phyloP scores from a whole-genome alignment of 23 red algal genomes.

The Agarophyton chilense region DNA sequence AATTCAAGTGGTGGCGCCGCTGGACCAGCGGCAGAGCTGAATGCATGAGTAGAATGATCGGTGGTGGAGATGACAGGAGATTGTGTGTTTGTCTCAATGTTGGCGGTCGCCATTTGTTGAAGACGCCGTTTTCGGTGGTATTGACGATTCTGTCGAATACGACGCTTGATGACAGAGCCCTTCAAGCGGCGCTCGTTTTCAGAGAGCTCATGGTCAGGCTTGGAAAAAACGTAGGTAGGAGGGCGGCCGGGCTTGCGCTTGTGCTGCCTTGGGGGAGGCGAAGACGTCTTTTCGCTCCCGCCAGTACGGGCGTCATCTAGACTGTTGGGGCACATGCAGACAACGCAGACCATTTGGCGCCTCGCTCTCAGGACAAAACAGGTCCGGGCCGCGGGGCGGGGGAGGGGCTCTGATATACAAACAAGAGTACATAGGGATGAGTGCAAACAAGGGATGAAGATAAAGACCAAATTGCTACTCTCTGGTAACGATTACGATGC shows the following conservation, averaged over 20 bases:
- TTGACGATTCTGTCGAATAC: slow-evolving; percentile 89
- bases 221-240: slow-evolving; percentile 87
- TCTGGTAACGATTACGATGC: too few relatives aligned
- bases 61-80: background rate
- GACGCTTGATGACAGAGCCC: slow-evolving; percentile 79
- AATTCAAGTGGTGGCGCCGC: background rate
- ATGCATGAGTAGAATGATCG: background rate
- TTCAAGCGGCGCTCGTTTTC: slow-evolving; percentile 91
- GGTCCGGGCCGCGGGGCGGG: background rate
- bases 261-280: background rate
- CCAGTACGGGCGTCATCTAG: background rate
- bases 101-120: background rate
- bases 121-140: slow-evolving; percentile 80
- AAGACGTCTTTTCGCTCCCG: background rate
- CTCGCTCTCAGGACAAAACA: background rate
- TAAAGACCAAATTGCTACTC: too few relatives aligned
- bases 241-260: slow-evolving; percentile 87
- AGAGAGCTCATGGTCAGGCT: slow-evolving; percentile 82
- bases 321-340: background rate
- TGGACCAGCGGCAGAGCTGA: background rate
- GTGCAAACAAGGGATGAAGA: too few relatives aligned
- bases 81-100: background rate
- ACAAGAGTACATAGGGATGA: too few relatives aligned
- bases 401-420: background rate
- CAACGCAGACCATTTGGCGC: background rate